Conservation (phyloP, 306 rosid genomes). For the Ochetophila trinervis region DNA sequence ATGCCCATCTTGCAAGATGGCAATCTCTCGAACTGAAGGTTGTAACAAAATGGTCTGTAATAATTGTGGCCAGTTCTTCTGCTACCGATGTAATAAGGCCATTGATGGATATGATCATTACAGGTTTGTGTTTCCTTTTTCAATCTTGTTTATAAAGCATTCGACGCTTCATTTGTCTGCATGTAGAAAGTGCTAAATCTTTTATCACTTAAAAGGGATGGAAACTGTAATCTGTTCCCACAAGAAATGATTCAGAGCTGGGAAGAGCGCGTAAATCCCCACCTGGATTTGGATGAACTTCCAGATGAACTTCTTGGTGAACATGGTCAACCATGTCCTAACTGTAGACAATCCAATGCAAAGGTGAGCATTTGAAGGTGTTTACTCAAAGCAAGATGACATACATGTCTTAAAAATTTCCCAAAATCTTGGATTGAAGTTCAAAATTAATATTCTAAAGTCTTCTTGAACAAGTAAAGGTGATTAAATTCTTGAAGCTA, state of each 20-base stretch:
- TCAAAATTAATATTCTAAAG: too few species aligned
- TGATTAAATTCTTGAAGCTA: not conserved
- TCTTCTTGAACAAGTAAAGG: not conserved
- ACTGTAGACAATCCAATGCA: constrained; percentile 79
- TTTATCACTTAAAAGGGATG: constrained; percentile 47
- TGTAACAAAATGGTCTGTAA: constrained; percentile 88
- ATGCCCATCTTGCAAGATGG: constrained; percentile 82
- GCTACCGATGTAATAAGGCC: constrained; percentile 74
- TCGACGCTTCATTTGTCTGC: constrained; percentile 16
- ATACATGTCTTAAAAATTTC: too few species aligned
- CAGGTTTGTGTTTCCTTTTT: constrained; percentile 41
- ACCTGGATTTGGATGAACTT: constrained; percentile 56
- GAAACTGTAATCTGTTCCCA: constrained; percentile 69
- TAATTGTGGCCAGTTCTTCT: constrained; percentile 74
- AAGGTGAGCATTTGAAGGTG: constrained; percentile 55
- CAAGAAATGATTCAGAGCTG: constrained; percentile 54
- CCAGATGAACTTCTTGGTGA: constrained; percentile 47
- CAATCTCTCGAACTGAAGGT: constrained; percentile 74
- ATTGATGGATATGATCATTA: constrained; percentile 71
- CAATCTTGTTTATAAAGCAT: not conserved
- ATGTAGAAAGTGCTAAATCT: constrained; percentile 19
- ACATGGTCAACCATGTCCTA: constrained; percentile 55
- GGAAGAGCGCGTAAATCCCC: constrained; percentile 63
- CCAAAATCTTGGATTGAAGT: too few species aligned
- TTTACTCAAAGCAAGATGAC: not conserved